Conservation (phyloP, 257 asterid genomes). For the Plantago major region DNA sequence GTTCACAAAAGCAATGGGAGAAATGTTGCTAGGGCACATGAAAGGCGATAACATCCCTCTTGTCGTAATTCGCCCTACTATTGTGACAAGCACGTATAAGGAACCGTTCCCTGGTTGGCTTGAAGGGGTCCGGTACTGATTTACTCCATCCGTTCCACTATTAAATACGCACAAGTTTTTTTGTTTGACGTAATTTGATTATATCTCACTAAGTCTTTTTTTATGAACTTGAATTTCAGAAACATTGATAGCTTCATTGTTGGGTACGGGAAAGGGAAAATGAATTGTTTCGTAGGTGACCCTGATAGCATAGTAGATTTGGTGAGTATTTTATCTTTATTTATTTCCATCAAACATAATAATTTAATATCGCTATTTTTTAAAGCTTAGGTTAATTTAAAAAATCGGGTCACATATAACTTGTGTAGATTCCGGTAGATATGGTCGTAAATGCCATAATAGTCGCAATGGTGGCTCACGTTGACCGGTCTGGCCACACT, state of each 20-base stretch:
- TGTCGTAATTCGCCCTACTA: conserved; percentile 50
- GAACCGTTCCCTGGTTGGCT: conserved; percentile 69
- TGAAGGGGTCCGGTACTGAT: conserved; percentile 46
- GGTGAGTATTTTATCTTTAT: conserved; percentile 26
- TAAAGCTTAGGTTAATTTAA: no score
- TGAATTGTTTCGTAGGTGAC: conserved; percentile 41
- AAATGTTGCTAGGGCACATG: conserved; percentile 41
- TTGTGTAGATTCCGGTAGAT: conserved; percentile 55
- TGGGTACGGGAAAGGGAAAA: conserved; percentile 56
- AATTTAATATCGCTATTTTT: no score
- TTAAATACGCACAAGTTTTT: not conserved
- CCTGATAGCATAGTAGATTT: conserved; percentile 36
- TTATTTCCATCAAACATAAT: no score
- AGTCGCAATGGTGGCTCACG: conserved; percentile 39
- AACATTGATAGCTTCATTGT: conserved; percentile 47
- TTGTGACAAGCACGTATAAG: conserved; percentile 46
- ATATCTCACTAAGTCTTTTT: not conserved
- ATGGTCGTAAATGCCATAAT: conserved; percentile 60
- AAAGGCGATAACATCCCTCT: conserved; percentile 21
- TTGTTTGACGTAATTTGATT: not conserved
- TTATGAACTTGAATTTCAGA: conserved; percentile 19
- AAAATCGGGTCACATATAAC: no score
- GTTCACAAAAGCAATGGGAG: conserved; percentile 70
- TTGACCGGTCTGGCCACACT: conserved; percentile 7
- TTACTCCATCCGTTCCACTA: no score